Conservation (phyloP, 257 asterid genomes). For the Cruciata laevipes region DNA sequence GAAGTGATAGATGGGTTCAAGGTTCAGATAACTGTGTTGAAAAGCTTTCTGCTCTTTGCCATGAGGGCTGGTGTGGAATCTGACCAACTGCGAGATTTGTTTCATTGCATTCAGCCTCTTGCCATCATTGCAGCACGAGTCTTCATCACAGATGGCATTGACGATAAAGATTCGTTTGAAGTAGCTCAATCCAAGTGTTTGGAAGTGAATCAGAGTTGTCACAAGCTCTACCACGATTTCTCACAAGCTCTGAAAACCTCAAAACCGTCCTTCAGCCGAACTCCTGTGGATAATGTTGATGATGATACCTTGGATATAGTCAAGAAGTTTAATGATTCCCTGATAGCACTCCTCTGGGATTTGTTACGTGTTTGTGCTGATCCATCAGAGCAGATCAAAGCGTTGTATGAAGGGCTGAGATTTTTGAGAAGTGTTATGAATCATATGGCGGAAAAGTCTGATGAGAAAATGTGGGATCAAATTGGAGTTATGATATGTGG, state of each 20-base stretch:
- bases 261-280: background rate
- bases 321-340: background rate
- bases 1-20: background rate
- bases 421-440: background rate
- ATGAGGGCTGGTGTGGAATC: background rate
- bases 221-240: background rate
- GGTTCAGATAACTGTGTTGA: background rate
- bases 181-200: background rate
- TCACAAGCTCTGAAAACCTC: background rate
- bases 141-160: background rate
- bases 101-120: background rate
- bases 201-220: no score
- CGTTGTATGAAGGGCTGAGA: background rate
- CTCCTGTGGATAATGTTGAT: background rate
- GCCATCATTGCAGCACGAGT: background rate
- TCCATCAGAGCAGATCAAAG: background rate
- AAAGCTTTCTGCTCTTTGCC: background rate
- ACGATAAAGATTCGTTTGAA: background rate
- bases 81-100: background rate
- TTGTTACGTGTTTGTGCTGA: no score
- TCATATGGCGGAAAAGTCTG: background rate
- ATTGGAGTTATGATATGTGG: background rate
- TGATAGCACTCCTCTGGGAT: background rate
- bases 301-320: background rate
- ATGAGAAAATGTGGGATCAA: background rate